Base-by-base conservation (phyloP, 352 stramenopile genomes). In the Globisporangium parvum region DNA sequence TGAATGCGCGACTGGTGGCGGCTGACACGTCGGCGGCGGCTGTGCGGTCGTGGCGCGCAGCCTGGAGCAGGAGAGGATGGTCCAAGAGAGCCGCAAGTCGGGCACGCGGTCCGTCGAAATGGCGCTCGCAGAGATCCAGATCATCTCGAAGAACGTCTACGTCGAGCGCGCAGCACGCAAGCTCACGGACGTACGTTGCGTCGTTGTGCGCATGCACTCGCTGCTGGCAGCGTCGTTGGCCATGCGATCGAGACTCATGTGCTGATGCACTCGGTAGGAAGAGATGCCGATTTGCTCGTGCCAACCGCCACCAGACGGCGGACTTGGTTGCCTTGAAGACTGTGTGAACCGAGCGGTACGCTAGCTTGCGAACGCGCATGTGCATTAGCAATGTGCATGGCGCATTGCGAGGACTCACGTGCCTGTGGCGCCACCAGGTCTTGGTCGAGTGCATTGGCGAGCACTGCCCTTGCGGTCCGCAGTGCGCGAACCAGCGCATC, bases 401-500 rank as follows among this genome's bases (percentile, higher is more conserved):
- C 10, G 10, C 53, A 18, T 3, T 21, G 17, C 28, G 6, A 42
- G 42, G 3, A 2, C 15, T 52, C 21, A 47, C 55, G n/a, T 1
- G 41, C 23, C 21, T 47, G 14, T 48, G 31, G 5, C 18, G 33
- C 39, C n/a, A 41, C 2, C 44, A 89, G 80, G 73, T 74, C 40
- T 53, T 91, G 28, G 77, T 89, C 47, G 82, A 92, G 49, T 92
- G 82, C 49, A 71, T 83, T 35, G 44, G 62, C 15, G 74, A 66
- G 12, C 75, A 70, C 44, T 92, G 82, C 51, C 81, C 79, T 11
- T 88, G 75, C 47, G 76, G 76, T 2, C 78, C 83, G 24, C 63
- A 54, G 24, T 92, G 82, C 26, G 73, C 82, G 63, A 92, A 92
- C 54, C 82, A 88, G 57, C 75, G 80, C 47, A 91, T 92, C 63